Conservation (phyloP, 2,329 filamentous ascomycete species). For the Cladophialophora chaetospira region DNA sequence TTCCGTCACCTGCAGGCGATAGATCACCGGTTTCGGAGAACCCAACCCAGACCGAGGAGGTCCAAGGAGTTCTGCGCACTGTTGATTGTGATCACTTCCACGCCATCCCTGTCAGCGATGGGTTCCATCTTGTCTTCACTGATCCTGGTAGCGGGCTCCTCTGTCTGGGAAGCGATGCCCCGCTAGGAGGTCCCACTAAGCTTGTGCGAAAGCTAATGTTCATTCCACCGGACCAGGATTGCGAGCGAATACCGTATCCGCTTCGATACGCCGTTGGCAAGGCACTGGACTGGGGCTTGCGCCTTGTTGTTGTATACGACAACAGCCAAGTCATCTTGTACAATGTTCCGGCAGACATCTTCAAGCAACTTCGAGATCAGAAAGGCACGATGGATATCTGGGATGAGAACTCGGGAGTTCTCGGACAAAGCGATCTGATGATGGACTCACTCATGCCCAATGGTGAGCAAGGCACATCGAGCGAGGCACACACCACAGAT, state of each 20-base stretch:
- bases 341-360: constrained; percentile 61
- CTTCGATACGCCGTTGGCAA: constrained; percentile 59
- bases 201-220: constrained; percentile 63
- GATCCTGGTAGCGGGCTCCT: constrained; percentile 60
- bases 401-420: constrained; percentile 27
- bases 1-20: constrained; percentile 19
- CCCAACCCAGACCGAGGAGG: constrained; percentile 17
- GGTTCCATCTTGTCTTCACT: constrained; percentile 65
- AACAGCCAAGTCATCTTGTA: constrained; percentile 58
- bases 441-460: constrained; percentile 28
- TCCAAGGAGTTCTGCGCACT: constrained; percentile 42
- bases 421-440: constrained; percentile 31
- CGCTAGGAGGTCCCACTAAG: constrained; percentile 59
- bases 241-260: constrained; percentile 40
- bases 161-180: constrained; percentile 64
- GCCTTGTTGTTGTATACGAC: constrained; percentile 60
- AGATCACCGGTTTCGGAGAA: neutral
- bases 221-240: constrained; percentile 40
- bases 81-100: constrained; percentile 62
- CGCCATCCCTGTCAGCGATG: constrained; percentile 66
- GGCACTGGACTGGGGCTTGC: constrained; percentile 60
- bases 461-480: neutral
- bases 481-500: neutral
- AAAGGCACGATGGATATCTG: constrained; percentile 25
- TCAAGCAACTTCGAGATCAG: constrained; percentile 37